These are phyloP conservation scores for Coemansia sp. DNA, from an alignment of 192 early-diverging fungal species.

Conservation along the genomic window DNA sequence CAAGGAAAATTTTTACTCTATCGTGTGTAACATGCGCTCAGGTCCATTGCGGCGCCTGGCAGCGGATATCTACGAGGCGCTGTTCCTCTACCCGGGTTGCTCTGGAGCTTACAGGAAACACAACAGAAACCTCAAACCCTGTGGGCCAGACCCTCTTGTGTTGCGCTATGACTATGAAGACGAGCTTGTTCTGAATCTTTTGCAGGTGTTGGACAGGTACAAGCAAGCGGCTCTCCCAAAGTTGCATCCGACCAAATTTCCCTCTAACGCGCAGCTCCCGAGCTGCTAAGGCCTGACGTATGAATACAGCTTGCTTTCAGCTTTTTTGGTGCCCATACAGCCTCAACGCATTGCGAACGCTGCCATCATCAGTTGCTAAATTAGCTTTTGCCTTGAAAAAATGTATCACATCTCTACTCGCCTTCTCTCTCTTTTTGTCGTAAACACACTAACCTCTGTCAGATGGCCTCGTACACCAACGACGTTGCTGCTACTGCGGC, in stretches of 20 bases:
- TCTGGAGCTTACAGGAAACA: not conserved
- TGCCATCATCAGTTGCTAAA: no score
- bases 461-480: not conserved
- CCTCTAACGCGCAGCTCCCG: not conserved
- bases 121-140: no score
- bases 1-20: not conserved
- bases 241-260: not conserved
- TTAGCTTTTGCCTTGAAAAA: no score
- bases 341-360: no score
- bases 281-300: not conserved
- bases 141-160: not conserved
- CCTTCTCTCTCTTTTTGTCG: no score
- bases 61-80: not conserved
- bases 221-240: not conserved
- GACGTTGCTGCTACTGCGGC: conserved; percentile 7
- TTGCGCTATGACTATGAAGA: not conserved
- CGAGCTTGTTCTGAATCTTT: not conserved
- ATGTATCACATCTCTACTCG: no score
- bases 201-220: not conserved
- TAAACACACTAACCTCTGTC: not conserved
- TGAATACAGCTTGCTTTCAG: no score
- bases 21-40: not conserved
- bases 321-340: no score
- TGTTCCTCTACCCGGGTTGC: not conserved
- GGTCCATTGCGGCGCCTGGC: not conserved